Conservation (phyloP, 2,329 filamentous ascomycete genomes). For the Aspergillus sp. region DNA sequence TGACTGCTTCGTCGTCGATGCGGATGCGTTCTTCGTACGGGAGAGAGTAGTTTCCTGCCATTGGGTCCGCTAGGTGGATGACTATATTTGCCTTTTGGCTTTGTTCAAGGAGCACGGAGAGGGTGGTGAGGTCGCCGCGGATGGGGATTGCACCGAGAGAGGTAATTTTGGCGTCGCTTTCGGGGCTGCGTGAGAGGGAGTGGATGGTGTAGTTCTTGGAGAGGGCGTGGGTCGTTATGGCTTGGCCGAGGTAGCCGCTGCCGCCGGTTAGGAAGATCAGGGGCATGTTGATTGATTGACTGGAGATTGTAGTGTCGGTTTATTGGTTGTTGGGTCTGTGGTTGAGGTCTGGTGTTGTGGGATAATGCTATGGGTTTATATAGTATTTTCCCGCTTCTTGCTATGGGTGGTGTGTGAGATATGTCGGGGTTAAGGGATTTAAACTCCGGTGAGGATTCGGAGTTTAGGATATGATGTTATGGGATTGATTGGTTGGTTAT, state of each 20-base stretch:
- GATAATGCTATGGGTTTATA: too few species aligned
- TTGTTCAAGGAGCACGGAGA: constrained; percentile 33
- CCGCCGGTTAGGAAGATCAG: constrained; percentile 47
- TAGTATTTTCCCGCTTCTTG: too few species aligned
- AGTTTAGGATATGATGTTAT: too few species aligned
- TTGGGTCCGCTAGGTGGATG: constrained; percentile 43
- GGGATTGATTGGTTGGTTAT: too few species aligned
- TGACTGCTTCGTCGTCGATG: constrained; percentile 39
- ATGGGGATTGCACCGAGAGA: constrained; percentile 36
- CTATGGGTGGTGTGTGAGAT: too few species aligned
- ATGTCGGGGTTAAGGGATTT: too few species aligned
- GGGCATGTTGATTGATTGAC: not conserved
- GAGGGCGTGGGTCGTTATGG: constrained; percentile 41
- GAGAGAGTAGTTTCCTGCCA: constrained; percentile 44
- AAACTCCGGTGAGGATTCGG: too few species aligned
- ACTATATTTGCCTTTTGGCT: constrained; percentile 41
- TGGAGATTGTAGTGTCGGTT: not conserved
- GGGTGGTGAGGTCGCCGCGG: constrained; percentile 39
- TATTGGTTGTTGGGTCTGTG: not conserved
- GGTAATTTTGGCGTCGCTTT: constrained; percentile 29
- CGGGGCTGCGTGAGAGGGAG: constrained; percentile 44
- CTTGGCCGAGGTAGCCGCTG: constrained; percentile 47
- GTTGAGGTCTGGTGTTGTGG: not conserved
- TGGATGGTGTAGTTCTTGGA: constrained; percentile 38
- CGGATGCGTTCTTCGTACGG: constrained; percentile 28